These are phyloP conservation scores for Trametes villosa DNA, from an alignment of 768 basidiomycete species.

Conservation along the genomic window DNA sequence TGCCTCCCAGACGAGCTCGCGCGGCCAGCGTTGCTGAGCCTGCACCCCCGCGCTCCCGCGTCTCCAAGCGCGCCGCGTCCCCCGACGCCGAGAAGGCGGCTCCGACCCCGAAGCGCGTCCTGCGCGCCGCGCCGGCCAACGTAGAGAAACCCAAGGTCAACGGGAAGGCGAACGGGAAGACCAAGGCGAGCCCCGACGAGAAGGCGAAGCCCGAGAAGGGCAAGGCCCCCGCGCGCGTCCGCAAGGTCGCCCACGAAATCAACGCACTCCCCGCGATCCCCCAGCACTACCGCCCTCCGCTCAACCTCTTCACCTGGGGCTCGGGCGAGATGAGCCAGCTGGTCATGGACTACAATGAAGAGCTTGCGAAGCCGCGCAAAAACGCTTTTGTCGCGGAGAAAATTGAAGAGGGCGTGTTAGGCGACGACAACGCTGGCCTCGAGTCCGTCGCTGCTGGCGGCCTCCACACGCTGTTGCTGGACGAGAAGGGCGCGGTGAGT, in stretches of 20 bases:
- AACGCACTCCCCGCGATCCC: conserved; percentile 68
- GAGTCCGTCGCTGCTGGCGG: conserved; percentile 85
- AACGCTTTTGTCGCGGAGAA: conserved; percentile 79
- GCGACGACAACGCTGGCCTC: conserved; percentile 73
- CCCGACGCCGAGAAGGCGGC: conserved; percentile 19
- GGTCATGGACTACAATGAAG: conserved; percentile 76
- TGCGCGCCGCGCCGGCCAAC: conserved; percentile 20
- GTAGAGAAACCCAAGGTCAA: conserved; percentile 14
- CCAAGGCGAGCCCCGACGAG: conserved; percentile 19
- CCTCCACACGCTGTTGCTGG: conserved; percentile 86
- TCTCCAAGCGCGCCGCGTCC: conserved; percentile 19
- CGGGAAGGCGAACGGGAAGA: conserved; percentile 11
- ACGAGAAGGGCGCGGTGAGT: conserved; percentile 88
- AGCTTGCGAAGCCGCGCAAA: conserved; percentile 75
- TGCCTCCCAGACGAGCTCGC: conserved; percentile 32
- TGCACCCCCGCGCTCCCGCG: conserved; percentile 15
- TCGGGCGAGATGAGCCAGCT: conserved; percentile 95
- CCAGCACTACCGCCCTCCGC: conserved; percentile 61
- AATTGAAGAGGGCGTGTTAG: conserved; percentile 73
- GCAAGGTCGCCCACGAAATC: conserved; percentile 32
- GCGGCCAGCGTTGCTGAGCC: conserved; percentile 13
- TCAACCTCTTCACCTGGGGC: conserved; percentile 85
- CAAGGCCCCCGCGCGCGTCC: conserved; percentile 15
- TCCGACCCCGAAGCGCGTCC: conserved; percentile 20
- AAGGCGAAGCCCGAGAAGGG: conserved; percentile 18